Evolutionary conservation across 75 land plant species (phyloP), one percentile per base, ranked within the genome.

Genomic region (Picea sitchensis): DNA sequence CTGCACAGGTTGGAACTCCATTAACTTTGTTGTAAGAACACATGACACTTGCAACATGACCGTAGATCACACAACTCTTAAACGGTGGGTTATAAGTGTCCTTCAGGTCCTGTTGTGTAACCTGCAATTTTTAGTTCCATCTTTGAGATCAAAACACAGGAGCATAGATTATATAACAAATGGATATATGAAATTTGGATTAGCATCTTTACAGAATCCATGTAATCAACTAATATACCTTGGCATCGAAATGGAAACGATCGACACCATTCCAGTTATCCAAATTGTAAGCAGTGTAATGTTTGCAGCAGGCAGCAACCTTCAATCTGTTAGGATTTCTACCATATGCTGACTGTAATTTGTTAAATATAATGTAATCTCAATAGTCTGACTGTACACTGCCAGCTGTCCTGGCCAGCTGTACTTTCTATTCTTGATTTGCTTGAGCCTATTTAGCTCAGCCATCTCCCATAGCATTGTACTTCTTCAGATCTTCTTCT

Each of bases 21-120:
- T 97, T 94, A 31, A 97, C 88, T 34, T 94, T 88, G 76, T 97
- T 97, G 89, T 97, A 97, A 34, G 98, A 94, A 82, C 99, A 97
- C 99, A 97, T 97, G 18, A 94, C 89, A 74, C 98, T 89, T 1
- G 92, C 93, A 7, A 87, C 92, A 38, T 87, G 85, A 11, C 99
- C 99, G 15, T 97, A 90, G 77, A 65, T 78, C 26, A 97, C 90
- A 73, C 99, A 97, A 30, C 77, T 79, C 75, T 87, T 83, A 78
- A 97, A 97, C 2, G 99, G 98, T 54, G 87, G 88, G 38, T 92
- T 80, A 75, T 88, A 97, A 4, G 99, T 92, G 86, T 97, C 99
- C 71, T 79, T 92, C 75, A 92, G 73, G 78, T 97, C 99, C 73
- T 94, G 99, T 77, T 85, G 83, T 80, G 87, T 91, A 38, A 96